phyloP scores from a whole-genome alignment of 2,329 filamentous ascomycete genomes.

The Bipolaris victoriae region DNA sequence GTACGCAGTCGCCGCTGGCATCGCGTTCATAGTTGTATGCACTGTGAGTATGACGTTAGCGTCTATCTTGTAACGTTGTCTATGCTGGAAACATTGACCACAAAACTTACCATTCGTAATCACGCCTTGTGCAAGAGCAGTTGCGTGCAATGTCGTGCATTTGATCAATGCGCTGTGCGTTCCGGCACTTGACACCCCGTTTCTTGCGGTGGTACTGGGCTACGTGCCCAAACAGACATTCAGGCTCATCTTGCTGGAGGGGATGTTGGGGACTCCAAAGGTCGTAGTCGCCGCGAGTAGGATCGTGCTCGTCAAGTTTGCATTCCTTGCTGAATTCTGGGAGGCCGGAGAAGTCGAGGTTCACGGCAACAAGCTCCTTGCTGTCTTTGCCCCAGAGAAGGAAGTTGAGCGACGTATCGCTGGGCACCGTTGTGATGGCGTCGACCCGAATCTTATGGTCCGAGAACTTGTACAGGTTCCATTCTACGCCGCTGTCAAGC shows the following conservation, averaged over 20 bases:
- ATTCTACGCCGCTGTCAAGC: slow-evolving; percentile 78
- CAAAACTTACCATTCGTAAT: slow-evolving; percentile 84
- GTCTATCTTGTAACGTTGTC: too few relatives aligned
- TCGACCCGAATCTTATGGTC: slow-evolving; percentile 70
- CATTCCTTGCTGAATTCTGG: slow-evolving; percentile 69
- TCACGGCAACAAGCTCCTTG: slow-evolving; percentile 71
- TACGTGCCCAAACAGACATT: slow-evolving; percentile 92
- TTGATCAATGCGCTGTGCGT: slow-evolving; percentile 68
- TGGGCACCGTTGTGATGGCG: slow-evolving; percentile 86
- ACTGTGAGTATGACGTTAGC: slow-evolving; percentile 54
- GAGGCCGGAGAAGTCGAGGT: slow-evolving; percentile 86
- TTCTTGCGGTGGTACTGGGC: slow-evolving; percentile 92
- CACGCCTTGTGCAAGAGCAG: slow-evolving; percentile 81
- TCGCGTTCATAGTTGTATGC: slow-evolving; percentile 93
- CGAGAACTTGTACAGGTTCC: slow-evolving; percentile 78
- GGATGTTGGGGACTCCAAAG: slow-evolving; percentile 90
- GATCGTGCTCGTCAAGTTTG: slow-evolving; percentile 66
- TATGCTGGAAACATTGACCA: background rate
- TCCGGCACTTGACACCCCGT: slow-evolving; percentile 78
- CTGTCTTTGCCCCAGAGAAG: slow-evolving; percentile 78
- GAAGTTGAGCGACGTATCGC: slow-evolving; percentile 89
- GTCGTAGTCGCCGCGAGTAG: slow-evolving; percentile 74
- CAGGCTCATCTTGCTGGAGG: slow-evolving; percentile 71
- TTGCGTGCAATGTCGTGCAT: slow-evolving; percentile 74
- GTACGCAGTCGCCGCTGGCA: slow-evolving; percentile 74